A percentile compares a stretch with the other conserved stretches of the same genome.
Evolutionary conservation across 208 protist species (phyloP).

Genomic region (Crithidia thermophila): DNA sequence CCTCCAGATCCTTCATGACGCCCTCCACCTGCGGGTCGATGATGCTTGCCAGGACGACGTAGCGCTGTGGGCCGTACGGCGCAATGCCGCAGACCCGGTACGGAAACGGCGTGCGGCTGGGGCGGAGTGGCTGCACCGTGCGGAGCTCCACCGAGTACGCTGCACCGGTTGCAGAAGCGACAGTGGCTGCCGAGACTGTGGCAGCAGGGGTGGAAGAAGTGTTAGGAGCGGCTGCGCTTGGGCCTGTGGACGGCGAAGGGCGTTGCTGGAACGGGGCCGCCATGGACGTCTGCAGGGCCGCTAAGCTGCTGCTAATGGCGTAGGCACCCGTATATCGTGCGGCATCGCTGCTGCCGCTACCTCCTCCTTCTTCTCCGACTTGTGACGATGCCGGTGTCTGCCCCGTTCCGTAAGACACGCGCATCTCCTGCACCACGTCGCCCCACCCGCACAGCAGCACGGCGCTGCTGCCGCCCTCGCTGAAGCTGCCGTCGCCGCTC

Average conservation of each 20-base stretch:
- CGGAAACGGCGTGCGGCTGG: constrained; percentile 30
- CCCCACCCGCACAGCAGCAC: constrained; percentile 70
- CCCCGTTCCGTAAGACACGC: constrained; percentile 5
- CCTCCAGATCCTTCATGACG: constrained; percentile 55
- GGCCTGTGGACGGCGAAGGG: background rate
- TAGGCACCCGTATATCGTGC: no score
- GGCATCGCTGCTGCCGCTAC: background rate
- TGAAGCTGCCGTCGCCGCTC: background rate
- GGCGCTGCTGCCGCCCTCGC: constrained; percentile 40
- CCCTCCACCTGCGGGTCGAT: constrained; percentile 39
- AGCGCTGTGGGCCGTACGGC: constrained; percentile 55
- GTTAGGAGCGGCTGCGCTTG: background rate
- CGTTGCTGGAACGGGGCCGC: constrained; percentile 5
- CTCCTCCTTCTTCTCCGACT: background rate
- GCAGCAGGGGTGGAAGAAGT: background rate
- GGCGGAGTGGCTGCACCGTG: constrained; percentile 24
- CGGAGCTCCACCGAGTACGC: constrained; percentile 12
- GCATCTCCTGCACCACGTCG: constrained; percentile 63
- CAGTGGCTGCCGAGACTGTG: background rate
- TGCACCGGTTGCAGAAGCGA: background rate
- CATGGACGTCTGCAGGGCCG: background rate
- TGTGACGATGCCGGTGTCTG: background rate
- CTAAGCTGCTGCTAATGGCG: no score
- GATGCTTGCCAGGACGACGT: constrained; percentile 50
- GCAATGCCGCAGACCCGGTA: constrained; percentile 72